These are phyloP conservation scores for Chaetomium cochliodes DNA, from an alignment of 495 filamentous ascomycete species.

Conservation along the genomic window DNA sequence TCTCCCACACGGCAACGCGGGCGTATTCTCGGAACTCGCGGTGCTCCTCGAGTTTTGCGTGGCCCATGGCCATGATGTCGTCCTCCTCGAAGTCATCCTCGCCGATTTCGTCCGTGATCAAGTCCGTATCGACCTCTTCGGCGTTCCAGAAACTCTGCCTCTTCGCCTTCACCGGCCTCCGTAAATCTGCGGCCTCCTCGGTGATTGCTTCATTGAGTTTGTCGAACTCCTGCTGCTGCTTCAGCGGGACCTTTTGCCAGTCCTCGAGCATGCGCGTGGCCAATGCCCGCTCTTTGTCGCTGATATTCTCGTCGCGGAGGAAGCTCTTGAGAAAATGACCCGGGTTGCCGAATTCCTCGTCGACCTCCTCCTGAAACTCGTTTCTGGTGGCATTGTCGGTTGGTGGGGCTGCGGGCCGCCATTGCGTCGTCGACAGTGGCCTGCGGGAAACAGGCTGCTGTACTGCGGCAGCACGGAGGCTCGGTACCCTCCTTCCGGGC, in stretches of 20 bases:
- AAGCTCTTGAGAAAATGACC: slow-evolving; percentile 25
- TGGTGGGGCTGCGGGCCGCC: slow-evolving; percentile 27
- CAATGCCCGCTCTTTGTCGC: slow-evolving; percentile 13
- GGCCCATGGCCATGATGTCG: slow-evolving; percentile 76
- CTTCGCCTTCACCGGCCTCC: slow-evolving; percentile 17
- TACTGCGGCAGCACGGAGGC: slow-evolving; percentile 18
- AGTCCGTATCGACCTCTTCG: slow-evolving; percentile 44
- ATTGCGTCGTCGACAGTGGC: slow-evolving; percentile 42
- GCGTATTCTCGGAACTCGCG: slow-evolving; percentile 87
- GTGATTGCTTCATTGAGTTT: slow-evolving; percentile 17
- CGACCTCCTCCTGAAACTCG: slow-evolving; percentile 11
- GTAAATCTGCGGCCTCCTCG: slow-evolving; percentile 8
- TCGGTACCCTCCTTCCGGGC: slow-evolving; percentile 37
- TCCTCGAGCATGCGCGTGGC: slow-evolving; percentile 17
- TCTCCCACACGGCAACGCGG: slow-evolving; percentile 88
- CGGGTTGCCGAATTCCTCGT: slow-evolving; percentile 20
- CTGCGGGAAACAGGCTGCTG: slow-evolving; percentile 32
- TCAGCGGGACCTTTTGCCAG: slow-evolving; percentile 23
- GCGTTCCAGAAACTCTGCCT: slow-evolving; percentile 41
- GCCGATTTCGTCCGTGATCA: slow-evolving; percentile 42
- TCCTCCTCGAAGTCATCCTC: slow-evolving; percentile 59
- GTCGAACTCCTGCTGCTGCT: slow-evolving; percentile 18
- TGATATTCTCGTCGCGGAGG: slow-evolving; percentile 10
- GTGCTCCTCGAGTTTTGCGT: slow-evolving; percentile 85
- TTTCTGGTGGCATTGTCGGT: slow-evolving; percentile 19